Evolutionary conservation across 257 asterid genomes (phyloP).

Genomic region (Jasminum sambac): DNA sequence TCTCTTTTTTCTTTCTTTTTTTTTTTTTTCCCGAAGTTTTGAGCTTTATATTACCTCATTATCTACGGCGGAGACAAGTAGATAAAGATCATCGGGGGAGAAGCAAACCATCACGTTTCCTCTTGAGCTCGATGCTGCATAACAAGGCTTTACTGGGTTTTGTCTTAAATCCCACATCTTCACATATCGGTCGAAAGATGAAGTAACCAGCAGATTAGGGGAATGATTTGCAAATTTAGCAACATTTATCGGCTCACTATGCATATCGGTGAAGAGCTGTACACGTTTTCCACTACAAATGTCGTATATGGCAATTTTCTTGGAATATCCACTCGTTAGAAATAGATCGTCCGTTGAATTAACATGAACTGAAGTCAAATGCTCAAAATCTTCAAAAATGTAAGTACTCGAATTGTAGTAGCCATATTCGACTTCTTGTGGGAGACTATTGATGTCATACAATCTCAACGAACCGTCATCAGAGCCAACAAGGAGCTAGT

Average conservation of each 20-base stretch:
- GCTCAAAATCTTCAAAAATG: slow-evolving; percentile 65
- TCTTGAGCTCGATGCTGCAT: slow-evolving; percentile 57
- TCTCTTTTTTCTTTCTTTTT: background rate
- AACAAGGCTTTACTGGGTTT: slow-evolving; percentile 59
- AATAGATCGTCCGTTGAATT: slow-evolving; percentile 73
- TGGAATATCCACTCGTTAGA: slow-evolving; percentile 76
- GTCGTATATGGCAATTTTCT: slow-evolving; percentile 73
- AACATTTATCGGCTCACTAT: slow-evolving; percentile 72
- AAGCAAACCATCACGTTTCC: slow-evolving; percentile 91
- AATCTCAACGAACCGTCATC: slow-evolving; percentile 70
- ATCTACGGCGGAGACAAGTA: slow-evolving; percentile 79
- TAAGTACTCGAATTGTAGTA: slow-evolving; percentile 29
- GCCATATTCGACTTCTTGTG: slow-evolving; percentile 28
- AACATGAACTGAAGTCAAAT: slow-evolving; percentile 77
- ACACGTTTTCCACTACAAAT: slow-evolving; percentile 50
- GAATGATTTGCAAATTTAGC: slow-evolving; percentile 77
- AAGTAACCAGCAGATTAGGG: slow-evolving; percentile 66
- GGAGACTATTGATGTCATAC: slow-evolving; percentile 51
- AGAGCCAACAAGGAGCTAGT: slow-evolving; percentile 76
- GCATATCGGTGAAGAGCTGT: slow-evolving; percentile 62
- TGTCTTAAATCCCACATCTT: slow-evolving; percentile 91
- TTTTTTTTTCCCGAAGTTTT: no score
- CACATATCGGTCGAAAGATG: slow-evolving; percentile 75
- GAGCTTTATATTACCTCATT: slow-evolving; percentile 67
- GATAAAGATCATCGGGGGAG: slow-evolving; percentile 84